Evolutionary conservation across 352 stramenopile genomes (phyloP), one percentile per base, ranked within the genome.

Genomic region (Globisporangium cederbergense): DNA sequence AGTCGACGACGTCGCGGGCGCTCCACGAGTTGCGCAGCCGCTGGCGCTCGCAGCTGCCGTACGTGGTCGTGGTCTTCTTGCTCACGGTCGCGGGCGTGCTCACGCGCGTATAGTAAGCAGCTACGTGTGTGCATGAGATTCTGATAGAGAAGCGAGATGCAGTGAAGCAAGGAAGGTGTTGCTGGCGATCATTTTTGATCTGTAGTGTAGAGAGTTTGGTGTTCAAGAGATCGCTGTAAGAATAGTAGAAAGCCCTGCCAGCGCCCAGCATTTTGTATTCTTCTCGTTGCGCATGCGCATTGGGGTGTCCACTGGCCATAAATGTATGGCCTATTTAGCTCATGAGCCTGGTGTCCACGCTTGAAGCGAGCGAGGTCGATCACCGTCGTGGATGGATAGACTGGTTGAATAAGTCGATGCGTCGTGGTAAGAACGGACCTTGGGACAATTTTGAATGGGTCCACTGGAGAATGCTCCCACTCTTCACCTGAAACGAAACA

Each of bases 31-130:
- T 69, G 49, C 64, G 64, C 20, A 62, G 64, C 13, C 46, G 62
- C 20, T 79, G 71, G 62, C 65, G 70, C 22, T 16, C 63, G 36
- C 70, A 79, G 52, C 49, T 73, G 7, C 73, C 73, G 10, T 79
- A 77, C 64, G 62, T 68, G 38, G 43, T 75, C 40, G 57, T 73
- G 8, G 56, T 79, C 28, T 71, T 75, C 32, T 51, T 77, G 22
- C 60, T 77, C 58, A 65, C 62, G 16, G 42, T 79, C 50, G 73
- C 67, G 14, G 64, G 63, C 32, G 52, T 79, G 2, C 57, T 69
- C 18, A 18, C 54, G 3, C 54, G 55, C 57, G 42, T 63, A 13
- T 63, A 55, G 28, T 16, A 18, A 3, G n/a, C 2, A 36, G 51
- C 18, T 42, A 16, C 9, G 9, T 42, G 36, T 4, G 14, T 18